Evolutionary conservation across 2,329 filamentous ascomycete genomes (phyloP).

Genomic region (Penicillium sclerotigenum): DNA sequence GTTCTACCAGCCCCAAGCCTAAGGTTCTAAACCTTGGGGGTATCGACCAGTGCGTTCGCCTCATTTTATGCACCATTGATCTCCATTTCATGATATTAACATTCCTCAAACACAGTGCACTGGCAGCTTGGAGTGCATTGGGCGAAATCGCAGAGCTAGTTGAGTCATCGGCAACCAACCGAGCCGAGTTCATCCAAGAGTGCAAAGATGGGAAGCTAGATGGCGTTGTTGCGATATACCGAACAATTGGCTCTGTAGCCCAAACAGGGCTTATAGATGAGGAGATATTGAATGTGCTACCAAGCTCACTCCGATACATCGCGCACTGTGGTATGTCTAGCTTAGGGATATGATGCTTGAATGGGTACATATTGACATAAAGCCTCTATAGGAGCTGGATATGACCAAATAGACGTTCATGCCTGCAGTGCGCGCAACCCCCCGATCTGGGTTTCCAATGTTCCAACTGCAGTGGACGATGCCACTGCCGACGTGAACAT

Average conservation of each 20-base stretch:
- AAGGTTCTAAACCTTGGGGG: constrained; percentile 62
- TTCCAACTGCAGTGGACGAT: constrained; percentile 76
- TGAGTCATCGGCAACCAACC: constrained; percentile 57
- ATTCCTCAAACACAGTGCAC: constrained; percentile 45
- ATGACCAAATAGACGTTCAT: constrained; percentile 74
- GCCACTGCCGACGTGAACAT: constrained; percentile 78
- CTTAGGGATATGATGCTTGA: no score
- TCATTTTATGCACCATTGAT: background rate
- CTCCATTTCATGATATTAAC: background rate
- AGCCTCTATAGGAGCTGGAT: constrained; percentile 64
- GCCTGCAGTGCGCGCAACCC: constrained; percentile 63
- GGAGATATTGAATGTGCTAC: constrained; percentile 59
- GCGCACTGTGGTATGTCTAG: constrained; percentile 38
- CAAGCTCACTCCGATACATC: constrained; percentile 38
- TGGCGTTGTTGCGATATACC: constrained; percentile 63
- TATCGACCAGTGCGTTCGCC: constrained; percentile 58
- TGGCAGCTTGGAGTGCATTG: constrained; percentile 62
- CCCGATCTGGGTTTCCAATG: constrained; percentile 70
- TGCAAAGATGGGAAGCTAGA: constrained; percentile 64
- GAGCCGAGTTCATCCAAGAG: constrained; percentile 67
- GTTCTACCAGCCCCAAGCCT: constrained; percentile 40
- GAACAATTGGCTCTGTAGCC: constrained; percentile 63
- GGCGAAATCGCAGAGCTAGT: constrained; percentile 63
- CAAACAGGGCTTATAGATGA: constrained; percentile 69
- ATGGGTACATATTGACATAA: background rate